Evolutionary conservation across 2,329 filamentous ascomycete genomes (phyloP).

Genomic region (Phaeomoniella chlamydospora): DNA sequence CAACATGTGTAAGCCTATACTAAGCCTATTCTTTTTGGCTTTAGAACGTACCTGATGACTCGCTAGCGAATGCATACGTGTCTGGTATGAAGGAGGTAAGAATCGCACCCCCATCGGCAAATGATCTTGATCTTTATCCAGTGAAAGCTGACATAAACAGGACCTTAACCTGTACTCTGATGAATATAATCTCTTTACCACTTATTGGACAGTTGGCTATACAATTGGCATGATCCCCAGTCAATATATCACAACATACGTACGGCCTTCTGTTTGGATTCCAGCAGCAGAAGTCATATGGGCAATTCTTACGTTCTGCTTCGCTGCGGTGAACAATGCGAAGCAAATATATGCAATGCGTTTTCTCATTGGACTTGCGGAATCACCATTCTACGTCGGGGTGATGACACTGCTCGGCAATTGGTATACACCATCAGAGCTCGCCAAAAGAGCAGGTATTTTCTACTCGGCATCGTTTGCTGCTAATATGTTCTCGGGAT

Average conservation of each 20-base stretch:
- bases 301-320: slow-evolving; percentile 20
- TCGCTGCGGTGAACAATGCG: slow-evolving; percentile 17
- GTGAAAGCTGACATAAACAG: too few species aligned
- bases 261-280: slow-evolving; percentile 13
- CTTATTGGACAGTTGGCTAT: slow-evolving; percentile 24
- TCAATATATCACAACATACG: slow-evolving; percentile 24
- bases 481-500: slow-evolving; percentile 21
- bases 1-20: neutral
- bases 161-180: slow-evolving; percentile 34
- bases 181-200: slow-evolving; percentile 33
- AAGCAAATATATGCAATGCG: slow-evolving; percentile 19
- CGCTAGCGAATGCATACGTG: slow-evolving; percentile 14
- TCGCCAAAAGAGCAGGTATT: slow-evolving; percentile 14
- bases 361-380: slow-evolving; percentile 18
- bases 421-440: slow-evolving; percentile 1
- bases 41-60: neutral
- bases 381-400: slow-evolving; percentile 18
- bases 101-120: too few species aligned
- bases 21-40: neutral
- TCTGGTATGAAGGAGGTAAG: slow-evolving; percentile 18
- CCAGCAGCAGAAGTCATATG: slow-evolving; percentile 17
- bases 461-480: slow-evolving; percentile 20
- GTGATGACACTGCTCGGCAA: slow-evolving; percentile 17
- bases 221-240: slow-evolving; percentile 24
- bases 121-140: too few species aligned